phyloP scores from a whole-genome alignment of 371 early-diverging fungal genomes.

The Smittium culicis region DNA sequence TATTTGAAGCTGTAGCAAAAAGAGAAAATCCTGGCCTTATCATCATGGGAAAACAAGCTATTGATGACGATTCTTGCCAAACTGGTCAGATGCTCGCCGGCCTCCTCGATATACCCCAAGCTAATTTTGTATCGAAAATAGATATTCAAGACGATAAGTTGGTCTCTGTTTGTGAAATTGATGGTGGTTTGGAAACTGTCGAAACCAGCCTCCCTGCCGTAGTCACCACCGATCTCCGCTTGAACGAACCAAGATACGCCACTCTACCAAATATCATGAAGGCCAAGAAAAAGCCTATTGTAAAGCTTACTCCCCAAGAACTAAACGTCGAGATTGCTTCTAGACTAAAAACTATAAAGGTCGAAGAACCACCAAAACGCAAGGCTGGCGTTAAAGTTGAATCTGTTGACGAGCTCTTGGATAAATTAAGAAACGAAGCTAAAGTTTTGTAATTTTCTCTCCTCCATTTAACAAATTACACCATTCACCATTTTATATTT shows the following conservation, averaged over 20 bases:
- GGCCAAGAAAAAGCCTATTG: slow-evolving; percentile 96
- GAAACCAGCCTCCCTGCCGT: slow-evolving; percentile 72
- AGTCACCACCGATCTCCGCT: slow-evolving; percentile 89
- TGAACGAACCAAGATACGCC: slow-evolving; percentile 93
- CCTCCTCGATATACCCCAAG: slow-evolving; percentile 86
- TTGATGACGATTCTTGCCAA: slow-evolving; percentile 94
- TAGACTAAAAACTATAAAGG: slow-evolving; percentile 68
- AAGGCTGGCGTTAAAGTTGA: slow-evolving; percentile 86
- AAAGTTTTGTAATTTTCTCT: slow-evolving; percentile 26
- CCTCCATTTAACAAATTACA: too few species aligned
- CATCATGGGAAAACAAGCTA: slow-evolving; percentile 96
- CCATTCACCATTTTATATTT: too few species aligned
- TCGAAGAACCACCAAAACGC: slow-evolving; percentile 88
- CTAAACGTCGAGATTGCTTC: slow-evolving; percentile 75
- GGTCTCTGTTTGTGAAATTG: slow-evolving; percentile 86
- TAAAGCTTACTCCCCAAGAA: slow-evolving; percentile 60
- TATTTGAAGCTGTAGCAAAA: slow-evolving; percentile 69
- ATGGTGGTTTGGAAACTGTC: slow-evolving; percentile 94
- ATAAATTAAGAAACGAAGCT: slow-evolving; percentile 75
- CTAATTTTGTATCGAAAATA: slow-evolving; percentile 92
- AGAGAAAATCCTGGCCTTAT: slow-evolving; percentile 88
- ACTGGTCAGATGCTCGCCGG: slow-evolving; percentile 98
- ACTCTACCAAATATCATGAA: slow-evolving; percentile 78
- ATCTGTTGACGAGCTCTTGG: slow-evolving; percentile 81
- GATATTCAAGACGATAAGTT: slow-evolving; percentile 50